Percentiles rank a stretch among this genome's conserved stretches.
Conservation (phyloP, 73 alveolate genomes). For the Stentor roeselii region DNA sequence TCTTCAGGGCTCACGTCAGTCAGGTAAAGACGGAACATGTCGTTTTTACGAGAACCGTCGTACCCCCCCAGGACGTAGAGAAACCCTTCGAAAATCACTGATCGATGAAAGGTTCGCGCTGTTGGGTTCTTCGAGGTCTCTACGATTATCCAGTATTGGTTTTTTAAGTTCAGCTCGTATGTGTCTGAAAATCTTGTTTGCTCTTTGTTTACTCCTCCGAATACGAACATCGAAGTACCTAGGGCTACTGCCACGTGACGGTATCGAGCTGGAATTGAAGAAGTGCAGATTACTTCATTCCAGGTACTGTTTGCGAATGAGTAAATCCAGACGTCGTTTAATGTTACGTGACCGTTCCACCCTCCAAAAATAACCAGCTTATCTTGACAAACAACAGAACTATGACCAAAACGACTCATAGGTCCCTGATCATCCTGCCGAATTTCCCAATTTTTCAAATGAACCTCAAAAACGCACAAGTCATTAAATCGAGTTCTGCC, state of each 20-base stretch:
- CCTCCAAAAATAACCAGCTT: slow-evolving; percentile 81
- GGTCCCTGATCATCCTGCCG: slow-evolving; percentile 28
- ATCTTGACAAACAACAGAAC: slow-evolving; percentile 60
- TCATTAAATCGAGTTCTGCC: slow-evolving; percentile 71
- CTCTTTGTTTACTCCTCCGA: slow-evolving; percentile 82
- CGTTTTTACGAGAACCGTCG: slow-evolving; percentile 75
- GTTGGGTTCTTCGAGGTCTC: slow-evolving; percentile 57
- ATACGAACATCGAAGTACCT: slow-evolving; percentile 67
- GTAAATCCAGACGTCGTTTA: slow-evolving; percentile 56
- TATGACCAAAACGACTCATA: slow-evolving; percentile 70
- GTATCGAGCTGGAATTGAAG: slow-evolving; percentile 40
- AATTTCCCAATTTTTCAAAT: slow-evolving; percentile 36
- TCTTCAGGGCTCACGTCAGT: slow-evolving; percentile 25
- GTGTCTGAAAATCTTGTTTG: slow-evolving; percentile 58
- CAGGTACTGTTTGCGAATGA: slow-evolving; percentile 36
- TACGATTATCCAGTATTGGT: slow-evolving; percentile 45
- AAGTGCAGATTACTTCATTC: not conserved
- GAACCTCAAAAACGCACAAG: slow-evolving; percentile 29
- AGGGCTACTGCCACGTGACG: slow-evolving; percentile 74
- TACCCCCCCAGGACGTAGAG: slow-evolving; percentile 82
- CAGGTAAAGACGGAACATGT: slow-evolving; percentile 48
- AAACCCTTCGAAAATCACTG: slow-evolving; percentile 52
- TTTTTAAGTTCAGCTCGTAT: slow-evolving; percentile 33
- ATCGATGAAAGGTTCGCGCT: slow-evolving; percentile 76
- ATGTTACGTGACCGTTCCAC: slow-evolving; percentile 87